Conservation (phyloP, 2,329 filamentous ascomycete species). For the Phaeosphaeriaceae sp. region DNA sequence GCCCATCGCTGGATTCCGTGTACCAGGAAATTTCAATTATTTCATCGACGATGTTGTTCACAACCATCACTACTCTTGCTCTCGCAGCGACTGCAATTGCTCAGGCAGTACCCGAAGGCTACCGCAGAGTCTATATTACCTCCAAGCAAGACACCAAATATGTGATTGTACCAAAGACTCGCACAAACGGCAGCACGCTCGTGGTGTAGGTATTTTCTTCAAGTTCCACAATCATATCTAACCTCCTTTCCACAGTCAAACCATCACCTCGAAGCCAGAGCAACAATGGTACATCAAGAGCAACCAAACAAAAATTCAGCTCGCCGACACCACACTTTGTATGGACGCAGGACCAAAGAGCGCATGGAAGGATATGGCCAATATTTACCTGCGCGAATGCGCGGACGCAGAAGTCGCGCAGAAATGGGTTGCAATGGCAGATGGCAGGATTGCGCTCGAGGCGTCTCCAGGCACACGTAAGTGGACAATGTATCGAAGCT, state of each 20-base stretch:
- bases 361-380: constrained; percentile 43
- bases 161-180: constrained; percentile 35
- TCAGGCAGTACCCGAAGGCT: constrained; percentile 29
- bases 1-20: background rate
- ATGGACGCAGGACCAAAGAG: constrained; percentile 39
- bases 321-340: constrained; percentile 36
- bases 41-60: constrained; percentile 27
- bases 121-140: constrained; percentile 39
- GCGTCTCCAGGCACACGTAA: constrained; percentile 26
- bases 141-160: constrained; percentile 37
- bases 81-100: constrained; percentile 28
- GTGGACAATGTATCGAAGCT: background rate
- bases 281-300: constrained; percentile 40
- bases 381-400: constrained; percentile 34
- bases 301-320: constrained; percentile 33
- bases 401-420: constrained; percentile 28
- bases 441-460: constrained; percentile 35
- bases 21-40: background rate
- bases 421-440: constrained; percentile 35
- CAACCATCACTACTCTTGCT: constrained; percentile 22
- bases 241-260: constrained; percentile 24
- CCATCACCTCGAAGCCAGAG: constrained; percentile 25
- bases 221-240: background rate
- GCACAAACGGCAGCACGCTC: constrained; percentile 24
- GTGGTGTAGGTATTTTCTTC: constrained; percentile 30